Base-by-base conservation (phyloP, 345 rosid genomes). In the Cardamine occulta region DNA sequence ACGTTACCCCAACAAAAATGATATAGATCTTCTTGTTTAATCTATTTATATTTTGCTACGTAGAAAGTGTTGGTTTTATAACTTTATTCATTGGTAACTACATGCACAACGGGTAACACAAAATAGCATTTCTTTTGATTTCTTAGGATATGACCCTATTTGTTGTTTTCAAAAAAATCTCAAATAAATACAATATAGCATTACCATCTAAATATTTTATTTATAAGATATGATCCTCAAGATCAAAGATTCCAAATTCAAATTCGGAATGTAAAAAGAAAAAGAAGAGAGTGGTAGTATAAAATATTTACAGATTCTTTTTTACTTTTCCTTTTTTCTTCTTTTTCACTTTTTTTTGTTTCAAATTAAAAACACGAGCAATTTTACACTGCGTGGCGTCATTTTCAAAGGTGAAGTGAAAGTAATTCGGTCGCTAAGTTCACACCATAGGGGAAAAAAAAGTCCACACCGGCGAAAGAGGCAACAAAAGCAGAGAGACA, bases 361-460 rank as follows among this genome's bases (percentile, higher is more conserved):
- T 31, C 35, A 62, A 70, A 70, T 44, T 2, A 54, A 56, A 48
- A 63, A 48, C 53, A 58, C 23, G 51, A 51, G 51, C 13, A 45
- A 29, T 4, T 32, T 15, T 9, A 8, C 6, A 1, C n/a, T 2
- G 42, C 52, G 75, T 77, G 72, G 45, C 64, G 68, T 78, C 77
- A 57, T 49, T 71, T 65, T 72, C 77, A 72, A 49, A 64, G 73
- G 15, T 13, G 57, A n/a, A 65, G 74, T n/a, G 75, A 77, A 77
- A 77, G 71, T 57, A 63, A 3, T 10, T 78, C 2, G 85, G 80
- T 88, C 80, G 71, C 75, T 26, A 65, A 40, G 52, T 81, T 84
- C 87, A 86, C 82, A 76, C 63, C 62, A 62, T 60, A 17, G 75
- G 5, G 31, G 5, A 28, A 28, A 28, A 28, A 28, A 28, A 28